Base-by-base conservation (phyloP, 805 yeast species). In the Alloascoidea hylecoeti region DNA sequence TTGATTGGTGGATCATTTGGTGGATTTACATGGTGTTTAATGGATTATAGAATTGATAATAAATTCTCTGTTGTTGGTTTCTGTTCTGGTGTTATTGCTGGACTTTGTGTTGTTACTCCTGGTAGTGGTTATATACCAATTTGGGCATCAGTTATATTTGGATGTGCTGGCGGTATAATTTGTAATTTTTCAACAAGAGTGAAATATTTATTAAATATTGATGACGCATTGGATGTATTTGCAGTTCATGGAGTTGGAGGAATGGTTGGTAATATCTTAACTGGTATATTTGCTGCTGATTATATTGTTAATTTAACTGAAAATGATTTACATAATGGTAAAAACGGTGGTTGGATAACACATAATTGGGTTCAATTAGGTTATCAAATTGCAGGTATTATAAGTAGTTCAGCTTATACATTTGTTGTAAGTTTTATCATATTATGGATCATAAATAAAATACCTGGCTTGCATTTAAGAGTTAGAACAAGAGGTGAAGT, bases 181-280 rank as follows among this genome's bases (percentile, higher is more conserved):
- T 85, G 95, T 64, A 86, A 88, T 68, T 70, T 74, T 52, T 89
- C 94, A 36, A 85, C 84, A 44, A 94, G 83, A 58, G 56, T 85
- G 49, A 86, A 88, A 65, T 61, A 66, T 47, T 39, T 72, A 42
- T 55, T 89, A 44, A 70, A 69, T 40, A 80, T 89, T 46, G 97
- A 89, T 58, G 97, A 89, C 57, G 95, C 96, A 63, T 69, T 88
- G 68, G 96, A 88, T 58, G 94, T 86, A 36, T 89, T 82, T 63
- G 84, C 95, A 18, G 63, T 84, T 42, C 96, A 86, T 58, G 95
- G 94, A 50, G 76, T 85, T 45, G 96, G 95, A 55, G 96, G 95
- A 38, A 67, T 77, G 50, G 63, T 72, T 46, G 96, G 96, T 36
- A 74, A 81, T 17, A 63, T 80, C 16, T 57, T 86, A 57, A 89